phyloP scores from a whole-genome alignment of 495 filamentous ascomycete genomes.

The Cryomyces minteri region DNA sequence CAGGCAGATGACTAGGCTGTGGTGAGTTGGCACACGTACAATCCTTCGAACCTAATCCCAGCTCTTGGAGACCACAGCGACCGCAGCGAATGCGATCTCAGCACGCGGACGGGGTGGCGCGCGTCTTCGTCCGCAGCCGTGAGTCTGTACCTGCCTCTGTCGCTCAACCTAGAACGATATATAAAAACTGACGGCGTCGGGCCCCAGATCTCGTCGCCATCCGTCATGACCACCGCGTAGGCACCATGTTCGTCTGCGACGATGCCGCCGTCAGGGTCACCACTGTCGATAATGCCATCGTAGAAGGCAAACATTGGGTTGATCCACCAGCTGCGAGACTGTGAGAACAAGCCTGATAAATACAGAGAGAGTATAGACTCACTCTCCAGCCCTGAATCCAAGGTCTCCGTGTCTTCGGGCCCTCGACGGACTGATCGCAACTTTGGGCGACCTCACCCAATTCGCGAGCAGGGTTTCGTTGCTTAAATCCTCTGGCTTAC shows the following conservation, averaged over 20 bases:
- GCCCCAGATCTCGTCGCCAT: conserved; percentile 12
- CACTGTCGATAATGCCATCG: conserved; percentile 19
- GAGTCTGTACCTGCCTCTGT: conserved; percentile 17
- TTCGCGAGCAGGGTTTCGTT: background rate
- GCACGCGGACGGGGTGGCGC: conserved; percentile 14
- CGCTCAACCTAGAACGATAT: conserved; percentile 10
- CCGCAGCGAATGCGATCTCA: conserved; percentile 16
- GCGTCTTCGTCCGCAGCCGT: conserved; percentile 11
- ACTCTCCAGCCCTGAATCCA: conserved; percentile 20
- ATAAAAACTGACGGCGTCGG: conserved; percentile 8
- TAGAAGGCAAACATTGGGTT: conserved; percentile 17
- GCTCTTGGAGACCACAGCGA: conserved; percentile 18
- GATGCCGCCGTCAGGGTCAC: conserved; percentile 11
- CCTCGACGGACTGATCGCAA: background rate
- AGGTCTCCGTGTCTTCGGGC: conserved; percentile 10
- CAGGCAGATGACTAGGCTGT: too few species aligned
- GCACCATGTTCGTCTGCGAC: conserved; percentile 14
- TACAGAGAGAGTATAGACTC: conserved; percentile 1
- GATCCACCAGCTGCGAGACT: conserved; percentile 20
- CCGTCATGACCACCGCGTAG: conserved; percentile 19
- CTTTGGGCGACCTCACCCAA: background rate
- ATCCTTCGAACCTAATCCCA: conserved; percentile 21
- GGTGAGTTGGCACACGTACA: conserved; percentile 13
- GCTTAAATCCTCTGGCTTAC: conserved; percentile 8
- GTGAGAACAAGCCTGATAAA: background rate